Percentiles rank a stretch among this genome's conserved stretches.
Evolutionary conservation across 805 yeast genomes (phyloP).

Genomic region (Candida methanosorbosa): DNA sequence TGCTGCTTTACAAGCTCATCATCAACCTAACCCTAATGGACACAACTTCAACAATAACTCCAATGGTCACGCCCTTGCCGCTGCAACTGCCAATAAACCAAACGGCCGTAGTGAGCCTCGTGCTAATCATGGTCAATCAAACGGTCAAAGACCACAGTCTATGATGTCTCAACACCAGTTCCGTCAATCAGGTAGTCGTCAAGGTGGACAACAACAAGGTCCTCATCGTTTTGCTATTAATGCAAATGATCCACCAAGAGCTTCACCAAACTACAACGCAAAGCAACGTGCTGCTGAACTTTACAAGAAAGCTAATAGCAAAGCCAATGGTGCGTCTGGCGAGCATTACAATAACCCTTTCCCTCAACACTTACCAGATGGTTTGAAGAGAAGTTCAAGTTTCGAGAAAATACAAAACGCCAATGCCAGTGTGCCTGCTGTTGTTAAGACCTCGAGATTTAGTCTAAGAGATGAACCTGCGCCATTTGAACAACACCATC

Average conservation of each 20-base stretch:
- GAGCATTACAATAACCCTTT: constrained; percentile 20
- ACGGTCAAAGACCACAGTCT: too few species aligned
- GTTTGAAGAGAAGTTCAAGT: constrained; percentile 37
- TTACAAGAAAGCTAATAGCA: constrained; percentile 38
- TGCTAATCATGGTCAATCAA: too few species aligned
- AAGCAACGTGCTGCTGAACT: constrained; percentile 40
- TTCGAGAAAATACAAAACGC: constrained; percentile 36
- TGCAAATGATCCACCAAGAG: neutral
- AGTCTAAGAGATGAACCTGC: constrained; percentile 15
- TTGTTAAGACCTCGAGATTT: constrained; percentile 6
- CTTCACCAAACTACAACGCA: neutral
- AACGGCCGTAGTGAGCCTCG: too few species aligned
- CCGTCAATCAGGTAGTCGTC: too few species aligned
- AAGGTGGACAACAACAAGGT: too few species aligned
- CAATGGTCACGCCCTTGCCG: too few species aligned
- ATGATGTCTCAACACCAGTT: too few species aligned
- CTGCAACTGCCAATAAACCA: too few species aligned
- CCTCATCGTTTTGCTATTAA: too few species aligned
- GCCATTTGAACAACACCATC: too few species aligned
- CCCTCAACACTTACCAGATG: constrained; percentile 20
- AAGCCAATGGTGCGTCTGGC: constrained; percentile 9
- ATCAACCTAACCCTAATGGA: too few species aligned
- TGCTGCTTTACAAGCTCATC: constrained; percentile 9
- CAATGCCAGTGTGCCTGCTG: constrained; percentile 15
- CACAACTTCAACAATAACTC: too few species aligned